Evolutionary conservation across 2,329 filamentous ascomycete species (phyloP).

Genomic region (Seiridium unicorne): DNA sequence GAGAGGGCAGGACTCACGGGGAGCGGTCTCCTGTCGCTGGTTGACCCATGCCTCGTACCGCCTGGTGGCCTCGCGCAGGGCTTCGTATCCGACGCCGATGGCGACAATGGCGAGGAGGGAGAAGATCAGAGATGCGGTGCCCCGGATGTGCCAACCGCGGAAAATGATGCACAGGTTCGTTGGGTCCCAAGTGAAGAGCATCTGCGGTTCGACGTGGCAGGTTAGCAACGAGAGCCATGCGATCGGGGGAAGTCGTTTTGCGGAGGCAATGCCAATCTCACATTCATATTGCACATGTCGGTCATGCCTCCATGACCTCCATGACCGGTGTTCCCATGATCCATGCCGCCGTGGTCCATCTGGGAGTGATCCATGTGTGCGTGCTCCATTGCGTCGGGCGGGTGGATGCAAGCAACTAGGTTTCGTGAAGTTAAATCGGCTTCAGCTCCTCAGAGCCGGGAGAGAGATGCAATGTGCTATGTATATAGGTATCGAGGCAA

Average conservation of each 20-base stretch:
- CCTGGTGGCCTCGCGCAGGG: constrained; percentile 72
- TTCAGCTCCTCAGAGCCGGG: background rate
- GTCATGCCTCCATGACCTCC: constrained; percentile 60
- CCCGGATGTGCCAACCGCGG: constrained; percentile 81
- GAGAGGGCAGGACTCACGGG: constrained; percentile 44
- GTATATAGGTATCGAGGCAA: no score
- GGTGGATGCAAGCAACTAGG: background rate
- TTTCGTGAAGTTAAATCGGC: no score
- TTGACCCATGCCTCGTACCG: constrained; percentile 67
- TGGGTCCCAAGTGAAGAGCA: constrained; percentile 98
- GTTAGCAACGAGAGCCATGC: background rate
- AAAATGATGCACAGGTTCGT: constrained; percentile 96
- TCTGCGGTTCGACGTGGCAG: constrained; percentile 49
- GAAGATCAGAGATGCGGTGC: constrained; percentile 70
- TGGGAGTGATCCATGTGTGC: constrained; percentile 35
- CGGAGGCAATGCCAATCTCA: constrained; percentile 37
- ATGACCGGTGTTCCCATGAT: constrained; percentile 46
- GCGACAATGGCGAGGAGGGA: constrained; percentile 81
- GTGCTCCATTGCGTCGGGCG: constrained; percentile 3
- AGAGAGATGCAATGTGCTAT: background rate
- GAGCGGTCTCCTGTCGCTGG: constrained; percentile 43
- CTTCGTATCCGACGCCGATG: constrained; percentile 91
- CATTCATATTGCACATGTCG: constrained; percentile 86
- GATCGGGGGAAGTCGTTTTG: no score
- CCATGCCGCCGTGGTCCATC: constrained; percentile 47